Evolutionary conservation across 2,329 filamentous ascomycete genomes (phyloP).

Genomic region (Alternaria viburni): DNA sequence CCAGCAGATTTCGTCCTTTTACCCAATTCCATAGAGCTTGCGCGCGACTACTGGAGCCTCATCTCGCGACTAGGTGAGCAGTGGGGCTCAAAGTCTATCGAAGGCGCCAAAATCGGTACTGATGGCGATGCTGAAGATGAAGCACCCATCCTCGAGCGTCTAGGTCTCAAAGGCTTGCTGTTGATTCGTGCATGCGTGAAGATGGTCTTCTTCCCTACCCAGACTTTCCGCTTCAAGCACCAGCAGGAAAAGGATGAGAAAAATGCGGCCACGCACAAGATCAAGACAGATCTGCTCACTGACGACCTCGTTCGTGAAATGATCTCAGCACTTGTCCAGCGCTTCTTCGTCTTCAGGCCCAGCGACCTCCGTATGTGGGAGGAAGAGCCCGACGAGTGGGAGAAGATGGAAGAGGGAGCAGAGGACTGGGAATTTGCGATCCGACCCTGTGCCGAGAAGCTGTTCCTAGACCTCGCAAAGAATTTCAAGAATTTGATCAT

Average conservation of each 20-base stretch:
- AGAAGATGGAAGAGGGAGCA: slow-evolving; percentile 83
- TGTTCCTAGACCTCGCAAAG: slow-evolving; percentile 89
- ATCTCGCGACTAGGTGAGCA: slow-evolving; percentile 77
- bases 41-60: slow-evolving; percentile 84
- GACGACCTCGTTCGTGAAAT: slow-evolving; percentile 79
- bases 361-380: slow-evolving; percentile 91
- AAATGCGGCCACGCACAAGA: slow-evolving; percentile 68
- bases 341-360: slow-evolving; percentile 85
- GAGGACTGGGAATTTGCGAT: slow-evolving; percentile 89
- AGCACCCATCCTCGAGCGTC: slow-evolving; percentile 71
- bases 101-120: slow-evolving; percentile 50
- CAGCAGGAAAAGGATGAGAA: slow-evolving; percentile 78
- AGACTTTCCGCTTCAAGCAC: slow-evolving; percentile 84
- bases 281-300: slow-evolving; percentile 78
- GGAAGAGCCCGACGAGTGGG: slow-evolving; percentile 94
- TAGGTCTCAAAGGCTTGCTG: slow-evolving; percentile 82
- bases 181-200: slow-evolving; percentile 82
- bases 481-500: slow-evolving; percentile 85
- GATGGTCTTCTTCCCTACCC: slow-evolving; percentile 80
- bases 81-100: slow-evolving; percentile 63
- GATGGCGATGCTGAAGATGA: slow-evolving; percentile 58
- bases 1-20: slow-evolving; percentile 83
- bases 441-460: slow-evolving; percentile 87
- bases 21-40: slow-evolving; percentile 77
- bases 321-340: slow-evolving; percentile 82